Base-by-base conservation (phyloP, 208 protist species). In the Angomonas deanei region DNA sequence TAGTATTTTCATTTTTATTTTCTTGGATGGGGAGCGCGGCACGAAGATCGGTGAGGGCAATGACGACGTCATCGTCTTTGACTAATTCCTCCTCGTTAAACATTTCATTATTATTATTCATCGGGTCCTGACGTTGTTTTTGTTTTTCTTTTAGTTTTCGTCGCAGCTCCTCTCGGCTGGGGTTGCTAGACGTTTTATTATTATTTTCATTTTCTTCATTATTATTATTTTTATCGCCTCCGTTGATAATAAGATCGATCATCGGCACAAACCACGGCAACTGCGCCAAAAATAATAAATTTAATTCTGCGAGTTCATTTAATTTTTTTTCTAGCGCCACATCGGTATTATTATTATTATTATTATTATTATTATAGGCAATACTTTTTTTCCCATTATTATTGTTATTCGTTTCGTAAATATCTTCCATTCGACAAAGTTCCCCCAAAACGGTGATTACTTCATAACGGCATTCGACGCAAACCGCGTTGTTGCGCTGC, bases 391-490 rank as follows among this genome's bases (percentile, higher is more conserved):
- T 60, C 10, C 19, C 19, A 33, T 30, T 47, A 24, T 21, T 27
- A 15, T 2, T 53, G 34, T 28, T 46, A 47, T 64, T 46, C 19
- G 56, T 34, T 21, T 46, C 61, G 54, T 76, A 67, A 30, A 47
- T 52, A 3, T 79, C 53, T 13, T 93, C 83, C 70, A 88, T 61
- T 15, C 86, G 80, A 55, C 86, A 93, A 48, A 93, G 71, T 70
- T 93, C 86, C 1, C 86, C 86, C 5, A 93, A 67, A n/a, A 93
- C 66, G 19, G 83, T 78, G 21, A 88, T 74, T 1, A 80, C 87
- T 46, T 93, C 82, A 82, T 83, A 93, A 26, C 82, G 81, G 63
- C 80, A 90, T 66, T 90, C 86, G 31, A 78, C 50, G 28, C 59
- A 78, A 27, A 92, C 75, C 5, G 82, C 71, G 58, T 78, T 84